phyloP scores from a whole-genome alignment of 768 basidiomycete species.

The Mycena chlorophos region DNA sequence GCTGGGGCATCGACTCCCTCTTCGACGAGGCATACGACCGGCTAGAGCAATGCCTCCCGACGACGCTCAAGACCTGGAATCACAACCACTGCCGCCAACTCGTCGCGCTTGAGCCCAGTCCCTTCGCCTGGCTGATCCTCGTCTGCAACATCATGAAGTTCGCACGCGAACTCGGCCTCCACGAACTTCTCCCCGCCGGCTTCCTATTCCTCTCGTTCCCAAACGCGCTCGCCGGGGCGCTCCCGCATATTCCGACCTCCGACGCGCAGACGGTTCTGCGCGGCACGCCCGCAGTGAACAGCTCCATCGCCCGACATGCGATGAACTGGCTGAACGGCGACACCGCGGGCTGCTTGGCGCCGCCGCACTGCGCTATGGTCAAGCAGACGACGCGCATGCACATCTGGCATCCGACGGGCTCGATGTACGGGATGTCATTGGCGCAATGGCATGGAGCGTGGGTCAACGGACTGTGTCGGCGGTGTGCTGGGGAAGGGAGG shows the following conservation, averaged over 20 bases:
- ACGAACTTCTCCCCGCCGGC: background rate
- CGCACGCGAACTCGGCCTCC: background rate
- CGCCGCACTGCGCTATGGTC: background rate
- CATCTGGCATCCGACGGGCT: background rate
- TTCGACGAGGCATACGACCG: background rate
- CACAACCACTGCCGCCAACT: background rate
- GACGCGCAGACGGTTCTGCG: background rate
- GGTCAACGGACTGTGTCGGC: background rate
- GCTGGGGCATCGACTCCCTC: background rate
- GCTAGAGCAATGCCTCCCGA: background rate
- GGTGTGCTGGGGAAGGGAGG: background rate
- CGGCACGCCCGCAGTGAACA: background rate
- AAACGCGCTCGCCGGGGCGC: background rate
- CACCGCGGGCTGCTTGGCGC: background rate
- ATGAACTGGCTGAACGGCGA: background rate
- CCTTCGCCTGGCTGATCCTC: background rate
- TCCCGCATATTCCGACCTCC: background rate
- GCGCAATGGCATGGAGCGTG: too few species aligned
- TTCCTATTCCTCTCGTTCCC: background rate
- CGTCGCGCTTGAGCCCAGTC: too few species aligned
- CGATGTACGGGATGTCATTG: background rate
- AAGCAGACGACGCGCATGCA: background rate
- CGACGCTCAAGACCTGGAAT: background rate
- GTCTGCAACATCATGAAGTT: background rate
- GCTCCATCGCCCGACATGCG: background rate